A percentile compares a stretch with the other conserved stretches of the same genome.
phyloP scores from a whole-genome alignment of 768 basidiomycete species.

The Mycena haematopus region DNA sequence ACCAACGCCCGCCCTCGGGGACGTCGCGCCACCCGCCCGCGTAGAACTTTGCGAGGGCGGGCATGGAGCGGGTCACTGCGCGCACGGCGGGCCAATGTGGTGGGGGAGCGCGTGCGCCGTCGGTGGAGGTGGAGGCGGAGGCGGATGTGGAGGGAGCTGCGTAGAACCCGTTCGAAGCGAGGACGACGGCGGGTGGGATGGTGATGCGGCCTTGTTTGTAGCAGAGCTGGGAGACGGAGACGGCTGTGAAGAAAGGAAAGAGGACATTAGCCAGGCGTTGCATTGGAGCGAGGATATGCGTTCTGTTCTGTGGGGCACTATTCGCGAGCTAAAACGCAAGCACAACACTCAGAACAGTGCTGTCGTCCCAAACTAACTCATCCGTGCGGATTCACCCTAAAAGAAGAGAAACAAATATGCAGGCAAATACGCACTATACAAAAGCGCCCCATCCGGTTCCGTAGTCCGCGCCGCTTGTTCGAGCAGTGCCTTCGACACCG shows the following conservation, averaged over 20 bases:
- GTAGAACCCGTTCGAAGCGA: conserved; percentile 66
- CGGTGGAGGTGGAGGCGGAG: conserved; percentile 37
- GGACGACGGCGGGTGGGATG: conserved; percentile 67
- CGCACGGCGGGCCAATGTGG: conserved; percentile 55
- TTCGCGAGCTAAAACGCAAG: too few species aligned
- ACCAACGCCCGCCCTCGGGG: conserved; percentile 67
- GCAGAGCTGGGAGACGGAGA: conserved; percentile 67
- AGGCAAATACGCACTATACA: conserved; percentile 22
- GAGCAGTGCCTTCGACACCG: conserved; percentile 14
- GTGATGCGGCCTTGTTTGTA: conserved; percentile 78
- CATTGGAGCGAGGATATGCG: not conserved
- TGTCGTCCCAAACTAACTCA: too few species aligned
- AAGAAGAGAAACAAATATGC: not conserved
- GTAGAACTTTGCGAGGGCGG: conserved; percentile 45
- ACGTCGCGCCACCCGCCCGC: conserved; percentile 67
- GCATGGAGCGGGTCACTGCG: conserved; percentile 47
- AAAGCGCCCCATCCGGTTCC: conserved; percentile 16
- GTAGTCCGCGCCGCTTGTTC: conserved; percentile 3
- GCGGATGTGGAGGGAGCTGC: conserved; percentile 37
- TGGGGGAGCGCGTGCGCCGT: conserved; percentile 33
- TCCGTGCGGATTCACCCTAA: too few species aligned
- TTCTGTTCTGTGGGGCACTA: too few species aligned
- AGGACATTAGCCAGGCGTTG: conserved; percentile 19
- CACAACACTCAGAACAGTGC: too few species aligned
- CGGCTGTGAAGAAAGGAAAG: conserved; percentile 60